Percentiles rank a stretch among this genome's conserved stretches.
These are phyloP conservation scores for Yamadazyma kitorensis DNA, from an alignment of 805 yeast species.

Conservation along the genomic window DNA sequence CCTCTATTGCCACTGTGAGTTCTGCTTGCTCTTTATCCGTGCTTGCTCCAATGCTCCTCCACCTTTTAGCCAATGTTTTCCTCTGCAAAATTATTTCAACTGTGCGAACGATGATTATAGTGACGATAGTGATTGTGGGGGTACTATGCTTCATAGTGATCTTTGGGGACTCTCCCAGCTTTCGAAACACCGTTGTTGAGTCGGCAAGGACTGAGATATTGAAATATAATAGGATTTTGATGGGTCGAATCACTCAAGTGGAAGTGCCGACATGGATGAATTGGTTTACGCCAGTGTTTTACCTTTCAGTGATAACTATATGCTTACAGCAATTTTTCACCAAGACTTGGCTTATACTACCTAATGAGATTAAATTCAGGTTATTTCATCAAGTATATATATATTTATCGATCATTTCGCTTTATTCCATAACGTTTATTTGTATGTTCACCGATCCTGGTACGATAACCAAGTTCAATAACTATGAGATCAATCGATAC, in stretches of 20 bases:
- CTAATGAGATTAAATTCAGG: constrained; percentile 8
- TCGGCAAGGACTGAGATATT: constrained; percentile 11
- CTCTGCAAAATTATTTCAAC: too few relatives aligned
- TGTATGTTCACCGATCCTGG: constrained; percentile 48
- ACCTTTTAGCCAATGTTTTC: too few relatives aligned
- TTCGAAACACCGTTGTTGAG: constrained; percentile 33
- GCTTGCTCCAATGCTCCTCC: too few relatives aligned
- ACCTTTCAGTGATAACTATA: constrained; percentile 31
- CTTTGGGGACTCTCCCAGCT: constrained; percentile 49
- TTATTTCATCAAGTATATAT: constrained; percentile 21
- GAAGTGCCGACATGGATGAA: constrained; percentile 16
- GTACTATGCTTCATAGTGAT: constrained; percentile 17
- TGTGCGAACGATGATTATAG: too few relatives aligned
- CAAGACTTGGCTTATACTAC: constrained; percentile 21
- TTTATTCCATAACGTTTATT: constrained; percentile 33
- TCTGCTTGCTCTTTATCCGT: too few relatives aligned
- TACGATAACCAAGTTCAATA: constrained; percentile 14
- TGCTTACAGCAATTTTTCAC: constrained; percentile 32
- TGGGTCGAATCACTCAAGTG: neutral
- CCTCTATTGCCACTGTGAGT: too few relatives aligned
- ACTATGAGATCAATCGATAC: constrained; percentile 7
- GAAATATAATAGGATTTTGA: neutral
- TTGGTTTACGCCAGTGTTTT: constrained; percentile 46
- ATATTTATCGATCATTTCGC: constrained; percentile 24
- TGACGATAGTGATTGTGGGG: constrained; percentile 4